Conservation (phyloP, 148 eudicot genomes). For the Gaultheria prostrata region DNA sequence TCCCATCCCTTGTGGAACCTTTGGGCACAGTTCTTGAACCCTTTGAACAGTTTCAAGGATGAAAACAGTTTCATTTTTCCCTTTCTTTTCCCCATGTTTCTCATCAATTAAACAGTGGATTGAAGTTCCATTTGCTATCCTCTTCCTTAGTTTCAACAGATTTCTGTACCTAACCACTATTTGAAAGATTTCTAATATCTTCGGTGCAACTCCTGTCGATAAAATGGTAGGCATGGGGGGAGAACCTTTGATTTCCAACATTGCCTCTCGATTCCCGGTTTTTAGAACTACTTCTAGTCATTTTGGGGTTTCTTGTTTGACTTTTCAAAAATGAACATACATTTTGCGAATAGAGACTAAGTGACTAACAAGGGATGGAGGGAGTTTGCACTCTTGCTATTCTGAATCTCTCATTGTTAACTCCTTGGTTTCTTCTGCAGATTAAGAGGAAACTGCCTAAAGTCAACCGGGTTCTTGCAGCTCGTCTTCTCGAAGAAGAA, state of each 20-base stretch:
- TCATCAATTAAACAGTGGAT: not conserved
- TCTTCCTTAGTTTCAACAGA: not conserved
- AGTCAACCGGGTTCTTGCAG: slow-evolving; percentile 55
- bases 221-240: not conserved
- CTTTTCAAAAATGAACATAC: not conserved
- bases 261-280: not conserved
- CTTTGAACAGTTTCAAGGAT: not conserved
- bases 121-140: not conserved
- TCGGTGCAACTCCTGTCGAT: not conserved
- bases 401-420: not conserved
- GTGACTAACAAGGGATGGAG: not conserved
- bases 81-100: not conserved
- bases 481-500: slow-evolving; percentile 57
- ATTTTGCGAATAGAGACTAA: not conserved
- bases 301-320: not conserved
- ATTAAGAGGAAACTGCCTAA: slow-evolving; percentile 66
- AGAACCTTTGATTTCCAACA: not conserved
- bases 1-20: not conserved
- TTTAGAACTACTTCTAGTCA: not conserved
- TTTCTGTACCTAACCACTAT: not conserved
- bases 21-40: not conserved
- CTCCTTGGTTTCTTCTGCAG: slow-evolving; percentile 35
- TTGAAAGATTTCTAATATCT: not conserved
- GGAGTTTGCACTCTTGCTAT: not conserved
- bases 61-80: not conserved